Conservation (phyloP, 306 rosid genomes). For the Inga oerstediana region DNA sequence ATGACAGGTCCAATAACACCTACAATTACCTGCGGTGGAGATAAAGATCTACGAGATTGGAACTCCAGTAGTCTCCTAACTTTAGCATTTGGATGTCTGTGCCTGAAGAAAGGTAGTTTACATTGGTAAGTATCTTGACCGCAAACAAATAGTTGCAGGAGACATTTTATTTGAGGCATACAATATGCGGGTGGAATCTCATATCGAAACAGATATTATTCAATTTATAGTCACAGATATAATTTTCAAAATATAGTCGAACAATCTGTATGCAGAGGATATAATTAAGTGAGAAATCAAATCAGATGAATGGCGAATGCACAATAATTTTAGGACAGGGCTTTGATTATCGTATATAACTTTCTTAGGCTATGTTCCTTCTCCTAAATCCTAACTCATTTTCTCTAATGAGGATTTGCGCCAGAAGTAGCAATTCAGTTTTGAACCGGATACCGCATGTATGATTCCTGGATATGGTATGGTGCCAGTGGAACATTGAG, state of each 20-base stretch:
- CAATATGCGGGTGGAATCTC: not conserved
- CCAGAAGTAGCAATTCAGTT: not conserved
- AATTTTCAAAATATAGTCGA: not conserved
- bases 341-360: not conserved
- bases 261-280: not conserved
- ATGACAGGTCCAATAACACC: conserved; percentile 8
- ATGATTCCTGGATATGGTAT: not conserved
- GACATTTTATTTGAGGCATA: not conserved
- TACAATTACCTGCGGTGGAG: conserved; percentile 78
- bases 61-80: conserved; percentile 89
- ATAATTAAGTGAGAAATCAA: not conserved
- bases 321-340: not conserved
- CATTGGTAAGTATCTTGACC: conserved; percentile 15
- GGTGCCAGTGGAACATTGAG: not conserved
- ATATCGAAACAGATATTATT: conserved; percentile 21
- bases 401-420: not conserved
- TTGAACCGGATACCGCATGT: not conserved
- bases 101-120: conserved; percentile 52
- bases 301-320: not conserved
- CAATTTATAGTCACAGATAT: not conserved
- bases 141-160: not conserved
- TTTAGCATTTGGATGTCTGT: conserved; percentile 86
- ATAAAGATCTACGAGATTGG: conserved; percentile 84
- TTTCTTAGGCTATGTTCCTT: not conserved
- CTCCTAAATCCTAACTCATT: not conserved